Conservation (phyloP, 306 rosid genomes). For the Lathyrus tuberosus region DNA sequence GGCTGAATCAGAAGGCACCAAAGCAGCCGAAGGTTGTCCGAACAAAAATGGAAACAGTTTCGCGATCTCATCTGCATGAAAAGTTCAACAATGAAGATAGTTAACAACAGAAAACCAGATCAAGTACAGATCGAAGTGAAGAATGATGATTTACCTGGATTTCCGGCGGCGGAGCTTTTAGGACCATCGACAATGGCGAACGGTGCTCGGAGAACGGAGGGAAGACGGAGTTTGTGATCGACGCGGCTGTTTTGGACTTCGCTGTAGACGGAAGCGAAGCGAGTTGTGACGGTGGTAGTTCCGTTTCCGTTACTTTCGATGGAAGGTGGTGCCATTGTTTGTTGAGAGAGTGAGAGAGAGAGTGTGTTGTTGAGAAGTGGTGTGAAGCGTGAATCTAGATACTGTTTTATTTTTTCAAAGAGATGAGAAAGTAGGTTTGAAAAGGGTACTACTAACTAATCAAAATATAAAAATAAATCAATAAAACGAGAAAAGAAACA, state of each 20-base stretch:
- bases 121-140: slow-evolving; percentile 42
- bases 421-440: slow-evolving; percentile 42
- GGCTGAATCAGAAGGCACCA: slow-evolving; percentile 54
- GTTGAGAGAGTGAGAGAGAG: background rate
- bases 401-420: slow-evolving; percentile 13
- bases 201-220: slow-evolving; percentile 69
- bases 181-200: slow-evolving; percentile 86
- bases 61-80: slow-evolving; percentile 75
- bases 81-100: background rate
- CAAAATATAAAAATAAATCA: background rate
- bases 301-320: slow-evolving; percentile 55
- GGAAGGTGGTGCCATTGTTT: slow-evolving; percentile 64
- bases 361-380: background rate
- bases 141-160: slow-evolving; percentile 59
- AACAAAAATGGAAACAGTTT: slow-evolving; percentile 84
- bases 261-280: slow-evolving; percentile 73
- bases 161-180: slow-evolving; percentile 90
- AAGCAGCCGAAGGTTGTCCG: slow-evolving; percentile 82
- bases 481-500: background rate
- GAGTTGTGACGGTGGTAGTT: slow-evolving; percentile 45
- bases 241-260: slow-evolving; percentile 85
- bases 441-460: slow-evolving; percentile 11
- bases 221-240: slow-evolving; percentile 77
- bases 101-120: background rate
- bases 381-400: slow-evolving; percentile 34